Evolutionary conservation across 345 rosid genomes (phyloP), one percentile per base, ranked within the genome.

Genomic region (Mallotus nudiflorus): DNA sequence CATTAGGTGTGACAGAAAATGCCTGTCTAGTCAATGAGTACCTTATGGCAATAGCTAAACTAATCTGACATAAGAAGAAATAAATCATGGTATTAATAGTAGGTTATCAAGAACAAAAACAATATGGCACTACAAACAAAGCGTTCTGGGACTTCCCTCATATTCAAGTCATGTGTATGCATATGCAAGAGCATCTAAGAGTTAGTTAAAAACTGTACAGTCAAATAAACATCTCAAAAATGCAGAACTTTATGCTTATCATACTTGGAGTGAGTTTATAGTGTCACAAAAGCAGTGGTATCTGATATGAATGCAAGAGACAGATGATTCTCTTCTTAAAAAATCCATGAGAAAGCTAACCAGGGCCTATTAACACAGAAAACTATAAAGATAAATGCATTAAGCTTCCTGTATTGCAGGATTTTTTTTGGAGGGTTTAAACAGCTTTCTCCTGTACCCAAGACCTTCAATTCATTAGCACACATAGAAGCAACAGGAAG

Each of bases 1-100:
- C 93, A 68, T 86, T 80, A 19, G 93, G 89, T 45, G 72, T 75
- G 39, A 81, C 2, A 53, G 96, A 88, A 80, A 94, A 94, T 70
- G 97, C 98, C 66, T 85, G 84, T 82, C 98, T 90, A 6, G 93
- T 80, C 62, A 94, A 86, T 14, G 96, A 83, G 68, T 90, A 94
- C 82, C 97, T 86, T 75, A 88, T 78, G 42, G 98, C 91, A 71
- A 78, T 91, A 51, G 96, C 85, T 77, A 94, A 73, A 73, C 94
- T 85, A 54, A 90, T 80, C 98, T 94, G 70, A 75, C 51, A 74
- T 15, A 40, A 70, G 67, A 46, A 76, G 24, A 69, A 44, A 53
- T 33, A 35, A 57, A 12, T 35, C 45, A 70, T 27, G 28, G 37
- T 22, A 61, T 49, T 3, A 22, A 40, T 39, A 53, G 2, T 11